Percentiles rank a stretch among this genome's conserved stretches.
phyloP scores from a whole-genome alignment of 768 basidiomycete genomes.

The Boletus insuetus region DNA sequence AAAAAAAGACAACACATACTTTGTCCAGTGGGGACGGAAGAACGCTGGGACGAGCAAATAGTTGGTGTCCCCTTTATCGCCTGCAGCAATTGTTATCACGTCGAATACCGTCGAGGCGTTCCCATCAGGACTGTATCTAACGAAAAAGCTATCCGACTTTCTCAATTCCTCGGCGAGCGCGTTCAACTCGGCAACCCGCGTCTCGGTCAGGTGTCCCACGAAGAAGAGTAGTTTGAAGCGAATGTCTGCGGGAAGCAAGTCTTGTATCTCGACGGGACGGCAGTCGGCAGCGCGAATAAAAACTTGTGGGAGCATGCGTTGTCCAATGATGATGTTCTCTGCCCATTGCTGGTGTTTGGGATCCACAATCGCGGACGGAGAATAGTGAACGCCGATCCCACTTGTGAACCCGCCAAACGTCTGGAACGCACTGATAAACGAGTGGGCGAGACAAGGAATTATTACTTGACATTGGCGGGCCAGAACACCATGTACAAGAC shows the following conservation, averaged over 20 bases:
- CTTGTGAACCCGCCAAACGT: slow-evolving; percentile 35
- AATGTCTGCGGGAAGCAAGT: slow-evolving; percentile 33
- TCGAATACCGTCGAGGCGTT: slow-evolving; percentile 27
- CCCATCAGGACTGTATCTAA: slow-evolving; percentile 23
- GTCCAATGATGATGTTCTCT: slow-evolving; percentile 28
- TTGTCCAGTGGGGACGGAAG: slow-evolving; percentile 41
- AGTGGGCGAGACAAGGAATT: not conserved
- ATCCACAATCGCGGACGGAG: slow-evolving; percentile 33
- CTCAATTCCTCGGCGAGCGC: slow-evolving; percentile 25
- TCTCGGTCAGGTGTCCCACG: slow-evolving; percentile 23
- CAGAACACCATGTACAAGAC: not conserved
- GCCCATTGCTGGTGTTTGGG: slow-evolving; percentile 29
- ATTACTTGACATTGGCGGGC: not conserved
- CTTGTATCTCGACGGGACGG: slow-evolving; percentile 36
- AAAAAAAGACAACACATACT: slow-evolving; percentile 25
- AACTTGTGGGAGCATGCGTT: slow-evolving; percentile 34
- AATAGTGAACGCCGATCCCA: slow-evolving; percentile 38
- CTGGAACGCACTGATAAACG: slow-evolving; percentile 29
- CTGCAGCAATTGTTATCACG: slow-evolving; percentile 21
- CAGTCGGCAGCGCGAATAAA: slow-evolving; percentile 35
- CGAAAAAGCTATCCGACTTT: slow-evolving; percentile 23
- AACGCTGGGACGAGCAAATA: slow-evolving; percentile 27
- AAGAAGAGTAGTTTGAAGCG: slow-evolving; percentile 38
- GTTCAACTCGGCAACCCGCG: slow-evolving; percentile 19
- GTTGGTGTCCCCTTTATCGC: slow-evolving; percentile 30